These are phyloP conservation scores for Chlorella sorokiniana DNA, from an alignment of 139 green algal genomes.

Conservation along the genomic window DNA sequence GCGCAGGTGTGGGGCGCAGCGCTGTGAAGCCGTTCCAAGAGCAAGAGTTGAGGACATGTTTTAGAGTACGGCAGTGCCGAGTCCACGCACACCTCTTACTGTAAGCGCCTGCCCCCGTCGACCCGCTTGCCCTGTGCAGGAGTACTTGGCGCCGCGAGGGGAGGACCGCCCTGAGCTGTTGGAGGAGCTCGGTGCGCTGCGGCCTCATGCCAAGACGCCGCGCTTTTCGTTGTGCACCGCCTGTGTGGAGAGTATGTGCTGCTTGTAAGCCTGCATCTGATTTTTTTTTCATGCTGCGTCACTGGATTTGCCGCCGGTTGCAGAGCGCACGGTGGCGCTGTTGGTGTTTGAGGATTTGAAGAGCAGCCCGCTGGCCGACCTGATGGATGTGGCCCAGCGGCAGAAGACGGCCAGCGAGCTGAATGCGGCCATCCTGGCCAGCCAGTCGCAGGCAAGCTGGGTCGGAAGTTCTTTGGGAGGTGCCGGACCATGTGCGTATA, in stretches of 20 bases:
- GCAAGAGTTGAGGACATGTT: no score
- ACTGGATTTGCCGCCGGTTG: background rate
- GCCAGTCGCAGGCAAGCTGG: slow-evolving; percentile 70
- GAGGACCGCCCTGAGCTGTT: slow-evolving; percentile 90
- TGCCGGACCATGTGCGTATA: background rate
- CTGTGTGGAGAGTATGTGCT: no score
- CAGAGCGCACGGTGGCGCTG: slow-evolving; percentile 94
- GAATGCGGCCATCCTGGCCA: slow-evolving; percentile 92
- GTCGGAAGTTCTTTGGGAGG: no score
- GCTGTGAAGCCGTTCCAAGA: no score
- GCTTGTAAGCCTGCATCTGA: no score
- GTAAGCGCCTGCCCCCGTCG: background rate
- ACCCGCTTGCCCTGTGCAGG: slow-evolving; percentile 36
- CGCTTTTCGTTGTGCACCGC: background rate
- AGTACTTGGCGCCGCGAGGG: slow-evolving; percentile 88
- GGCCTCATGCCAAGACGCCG: background rate
- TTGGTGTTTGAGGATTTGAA: slow-evolving; percentile 89
- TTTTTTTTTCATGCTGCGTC: background rate
- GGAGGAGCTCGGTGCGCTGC: slow-evolving; percentile 83
- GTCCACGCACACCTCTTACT: background rate
- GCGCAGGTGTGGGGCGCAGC: slow-evolving; percentile 47
- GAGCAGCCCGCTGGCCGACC: slow-evolving; percentile 76
- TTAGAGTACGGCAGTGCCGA: no score
- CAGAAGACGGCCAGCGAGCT: slow-evolving; percentile 93
- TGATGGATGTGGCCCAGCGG: slow-evolving; percentile 88